Evolutionary conservation across 2,329 filamentous ascomycete genomes (phyloP).

Genomic region (Penicillium psychrosexuale): DNA sequence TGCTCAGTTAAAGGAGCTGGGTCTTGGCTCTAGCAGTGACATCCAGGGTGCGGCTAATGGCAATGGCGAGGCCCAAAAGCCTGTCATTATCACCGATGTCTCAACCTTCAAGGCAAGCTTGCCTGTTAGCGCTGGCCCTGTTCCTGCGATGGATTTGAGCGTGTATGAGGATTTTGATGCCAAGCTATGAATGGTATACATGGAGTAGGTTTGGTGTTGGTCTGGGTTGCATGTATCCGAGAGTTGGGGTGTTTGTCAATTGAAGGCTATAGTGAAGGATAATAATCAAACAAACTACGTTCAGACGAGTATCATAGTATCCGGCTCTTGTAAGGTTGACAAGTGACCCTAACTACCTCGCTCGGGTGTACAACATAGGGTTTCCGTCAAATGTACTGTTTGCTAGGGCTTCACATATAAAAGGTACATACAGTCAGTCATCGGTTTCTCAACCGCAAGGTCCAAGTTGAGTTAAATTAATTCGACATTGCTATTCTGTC

Average conservation of each 20-base stretch:
- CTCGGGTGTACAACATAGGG: no score
- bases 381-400: no score
- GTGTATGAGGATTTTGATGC: constrained; percentile 83
- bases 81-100: constrained; percentile 70
- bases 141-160: constrained; percentile 69
- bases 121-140: constrained; percentile 67
- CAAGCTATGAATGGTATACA: constrained; percentile 60
- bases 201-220: background rate
- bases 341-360: no score
- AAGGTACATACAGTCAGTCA: no score
- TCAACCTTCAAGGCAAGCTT: constrained; percentile 75
- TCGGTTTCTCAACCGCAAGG: no score
- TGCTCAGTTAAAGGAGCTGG: constrained; percentile 44
- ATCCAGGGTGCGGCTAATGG: constrained; percentile 1
- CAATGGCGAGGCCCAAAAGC: constrained; percentile 26
- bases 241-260: constrained; percentile 11
- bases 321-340: no score
- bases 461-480: no score
- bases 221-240: constrained; percentile 5
- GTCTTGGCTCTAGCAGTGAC: constrained; percentile 28
- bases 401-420: no score
- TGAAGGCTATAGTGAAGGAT: background rate
- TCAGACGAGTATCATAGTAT: background rate
- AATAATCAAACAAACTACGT: background rate
- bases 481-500: no score